Evolutionary conservation across 805 yeast genomes (phyloP).

Genomic region (Cyberlindnera xylosilytica): DNA sequence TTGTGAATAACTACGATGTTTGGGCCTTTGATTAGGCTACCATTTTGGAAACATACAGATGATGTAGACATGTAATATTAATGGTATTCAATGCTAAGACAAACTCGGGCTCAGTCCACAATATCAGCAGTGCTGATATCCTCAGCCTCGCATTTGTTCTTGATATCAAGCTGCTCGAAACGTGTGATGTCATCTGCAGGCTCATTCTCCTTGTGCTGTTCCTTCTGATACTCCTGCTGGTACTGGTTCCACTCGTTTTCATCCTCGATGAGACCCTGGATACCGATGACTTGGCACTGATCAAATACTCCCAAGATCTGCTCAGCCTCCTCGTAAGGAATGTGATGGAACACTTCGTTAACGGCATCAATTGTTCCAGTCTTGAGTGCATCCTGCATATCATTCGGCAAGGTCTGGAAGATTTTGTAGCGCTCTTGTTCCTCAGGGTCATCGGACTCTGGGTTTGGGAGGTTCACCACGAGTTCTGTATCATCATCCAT

Average conservation of each 20-base stretch:
- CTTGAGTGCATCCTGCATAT: conserved; percentile 73
- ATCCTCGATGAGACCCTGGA: conserved; percentile 71
- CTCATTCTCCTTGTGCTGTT: conserved; percentile 5
- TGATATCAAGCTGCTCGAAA: conserved; percentile 19
- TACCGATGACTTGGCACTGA: conserved; percentile 78
- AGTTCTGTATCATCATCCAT: conserved; percentile 81
- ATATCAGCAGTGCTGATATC: conserved; percentile 33
- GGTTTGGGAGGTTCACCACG: conserved; percentile 64
- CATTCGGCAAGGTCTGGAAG: conserved; percentile 54
- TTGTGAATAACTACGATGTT: no score
- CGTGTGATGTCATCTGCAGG: conserved; percentile 11
- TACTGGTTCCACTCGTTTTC: conserved; percentile 64
- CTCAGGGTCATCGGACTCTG: conserved; percentile 42
- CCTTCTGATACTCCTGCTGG: conserved; percentile 38
- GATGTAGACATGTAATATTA: no score
- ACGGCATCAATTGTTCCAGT: conserved; percentile 72
- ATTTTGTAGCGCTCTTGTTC: conserved; percentile 44
- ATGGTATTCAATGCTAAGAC: no score
- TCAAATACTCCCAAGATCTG: conserved; percentile 67
- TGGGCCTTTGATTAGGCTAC: no score
- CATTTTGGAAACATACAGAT: no score
- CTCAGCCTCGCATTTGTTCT: conserved; percentile 8
- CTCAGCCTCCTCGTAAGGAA: conserved; percentile 80
- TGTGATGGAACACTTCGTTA: conserved; percentile 73
- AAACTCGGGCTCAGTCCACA: conserved; percentile 32